Conservation (phyloP, 345 rosid species). For the Ricinus communis region DNA sequence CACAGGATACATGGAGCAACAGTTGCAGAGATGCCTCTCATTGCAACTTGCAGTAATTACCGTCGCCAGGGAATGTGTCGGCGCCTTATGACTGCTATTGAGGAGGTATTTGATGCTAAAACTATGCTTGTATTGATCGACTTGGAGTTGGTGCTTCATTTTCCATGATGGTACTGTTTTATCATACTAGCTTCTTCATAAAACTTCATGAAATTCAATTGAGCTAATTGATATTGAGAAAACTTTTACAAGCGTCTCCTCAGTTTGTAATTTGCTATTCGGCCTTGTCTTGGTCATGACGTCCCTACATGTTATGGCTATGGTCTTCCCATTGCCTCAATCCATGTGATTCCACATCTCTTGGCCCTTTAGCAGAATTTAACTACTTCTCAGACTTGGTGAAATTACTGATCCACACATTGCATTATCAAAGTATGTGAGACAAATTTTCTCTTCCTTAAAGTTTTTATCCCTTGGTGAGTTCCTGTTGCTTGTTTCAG, state of each 20-base stretch:
- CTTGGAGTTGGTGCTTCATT: background rate
- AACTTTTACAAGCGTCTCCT: background rate
- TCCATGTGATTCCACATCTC: background rate
- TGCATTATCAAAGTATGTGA: background rate
- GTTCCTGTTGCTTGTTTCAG: background rate
- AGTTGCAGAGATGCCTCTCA: slow-evolving; percentile 96
- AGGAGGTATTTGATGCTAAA: slow-evolving; percentile 57
- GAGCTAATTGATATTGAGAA: background rate
- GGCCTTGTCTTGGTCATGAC: background rate
- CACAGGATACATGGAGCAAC: slow-evolving; percentile 76
- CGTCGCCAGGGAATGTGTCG: slow-evolving; percentile 95
- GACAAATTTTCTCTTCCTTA: too few species aligned
- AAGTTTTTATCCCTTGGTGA: background rate
- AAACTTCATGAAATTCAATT: background rate
- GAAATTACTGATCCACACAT: too few species aligned
- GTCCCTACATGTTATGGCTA: background rate
- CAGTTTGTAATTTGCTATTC: background rate
- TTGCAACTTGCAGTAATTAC: slow-evolving; percentile 87
- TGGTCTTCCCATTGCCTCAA: background rate
- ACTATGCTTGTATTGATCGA: background rate
- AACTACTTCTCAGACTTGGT: background rate
- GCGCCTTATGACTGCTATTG: slow-evolving; percentile 68
- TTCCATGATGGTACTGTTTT: background rate
- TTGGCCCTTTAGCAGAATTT: background rate
- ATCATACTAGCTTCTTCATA: background rate